Conservation (phyloP, 139 green algal species). For the Chlamydomonas eustigma region DNA sequence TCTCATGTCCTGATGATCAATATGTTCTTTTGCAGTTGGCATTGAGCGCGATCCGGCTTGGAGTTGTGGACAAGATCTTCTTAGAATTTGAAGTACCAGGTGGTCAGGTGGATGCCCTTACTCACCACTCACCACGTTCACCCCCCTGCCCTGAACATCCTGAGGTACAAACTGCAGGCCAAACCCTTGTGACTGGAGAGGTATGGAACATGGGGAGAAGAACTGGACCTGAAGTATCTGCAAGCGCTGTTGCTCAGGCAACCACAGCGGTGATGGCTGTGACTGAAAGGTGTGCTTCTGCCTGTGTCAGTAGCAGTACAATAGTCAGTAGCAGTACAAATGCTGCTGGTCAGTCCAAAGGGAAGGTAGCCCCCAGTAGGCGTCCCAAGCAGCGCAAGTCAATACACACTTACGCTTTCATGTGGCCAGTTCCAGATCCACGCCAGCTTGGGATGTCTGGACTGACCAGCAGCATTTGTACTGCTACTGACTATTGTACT, state of each 20-base stretch:
- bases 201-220: constrained; percentile 11
- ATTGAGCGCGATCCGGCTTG: constrained; percentile 34
- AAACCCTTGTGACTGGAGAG: neutral
- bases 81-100: constrained; percentile 39
- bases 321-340: too few species aligned
- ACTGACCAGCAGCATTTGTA: too few species aligned
- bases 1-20: too few species aligned
- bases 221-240: neutral
- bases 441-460: neutral
- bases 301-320: neutral
- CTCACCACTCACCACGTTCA: too few species aligned
- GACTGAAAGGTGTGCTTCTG: neutral
- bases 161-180: too few species aligned
- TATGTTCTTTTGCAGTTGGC: too few species aligned
- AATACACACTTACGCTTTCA: constrained; percentile 18
- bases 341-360: too few species aligned
- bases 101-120: too few species aligned
- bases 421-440: constrained; percentile 18
- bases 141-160: too few species aligned
- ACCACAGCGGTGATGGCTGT: neutral
- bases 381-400: neutral
- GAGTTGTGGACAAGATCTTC: constrained; percentile 53
- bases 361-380: too few species aligned
- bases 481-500: too few species aligned
- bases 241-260: neutral